These are phyloP conservation scores for Diaporthe amygdali DNA, from an alignment of 2,329 filamentous ascomycete genomes.

Conservation along the genomic window DNA sequence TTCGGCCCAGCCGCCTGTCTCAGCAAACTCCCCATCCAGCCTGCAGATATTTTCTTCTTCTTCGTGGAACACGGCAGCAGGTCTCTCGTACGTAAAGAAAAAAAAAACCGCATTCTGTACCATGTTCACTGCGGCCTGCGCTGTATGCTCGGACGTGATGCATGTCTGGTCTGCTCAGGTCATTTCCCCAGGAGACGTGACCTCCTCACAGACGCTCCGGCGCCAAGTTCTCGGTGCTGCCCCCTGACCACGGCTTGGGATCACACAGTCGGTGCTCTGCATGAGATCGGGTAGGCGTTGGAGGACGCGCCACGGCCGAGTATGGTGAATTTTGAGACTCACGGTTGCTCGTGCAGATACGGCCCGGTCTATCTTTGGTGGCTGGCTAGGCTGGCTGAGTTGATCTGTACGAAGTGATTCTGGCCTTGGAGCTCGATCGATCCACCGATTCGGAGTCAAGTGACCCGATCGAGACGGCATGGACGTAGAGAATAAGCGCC, in stretches of 20 bases:
- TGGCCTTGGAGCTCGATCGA: background rate
- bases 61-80: constrained; percentile 2
- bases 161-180: constrained; percentile 11
- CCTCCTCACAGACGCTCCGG: too few species aligned
- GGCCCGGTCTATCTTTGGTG: background rate
- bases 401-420: background rate
- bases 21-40: constrained; percentile 2
- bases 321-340: background rate
- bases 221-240: background rate
- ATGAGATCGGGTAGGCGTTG: background rate
- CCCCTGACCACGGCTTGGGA: background rate
- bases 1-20: constrained; percentile 12
- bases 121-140: background rate
- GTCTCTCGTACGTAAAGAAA: background rate
- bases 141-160: background rate
- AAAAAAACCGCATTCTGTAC: background rate
- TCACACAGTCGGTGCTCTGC: background rate
- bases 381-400: background rate
- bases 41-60: background rate
- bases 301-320: background rate
- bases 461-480: background rate
- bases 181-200: background rate
- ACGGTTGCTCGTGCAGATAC: background rate
- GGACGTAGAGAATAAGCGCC: background rate
- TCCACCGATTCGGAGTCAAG: background rate